A percentile compares a stretch with the other conserved stretches of the same genome.
These are phyloP conservation scores for Candida verbasci DNA, from an alignment of 805 yeast species.

Conservation along the genomic window DNA sequence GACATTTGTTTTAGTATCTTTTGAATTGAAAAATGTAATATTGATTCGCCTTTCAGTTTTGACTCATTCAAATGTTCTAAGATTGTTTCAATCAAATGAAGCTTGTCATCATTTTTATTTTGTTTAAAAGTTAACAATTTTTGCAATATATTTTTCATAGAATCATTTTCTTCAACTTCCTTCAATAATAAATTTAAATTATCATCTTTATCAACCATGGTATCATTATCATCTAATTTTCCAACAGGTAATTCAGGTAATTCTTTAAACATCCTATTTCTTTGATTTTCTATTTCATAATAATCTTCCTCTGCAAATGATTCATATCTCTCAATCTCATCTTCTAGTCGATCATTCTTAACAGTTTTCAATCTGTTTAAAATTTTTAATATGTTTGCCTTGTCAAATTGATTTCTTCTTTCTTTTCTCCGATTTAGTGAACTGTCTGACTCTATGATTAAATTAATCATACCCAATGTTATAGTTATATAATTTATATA, in stretches of 20 bases:
- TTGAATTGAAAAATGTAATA: conserved; percentile 28
- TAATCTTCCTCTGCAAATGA: conserved; percentile 37
- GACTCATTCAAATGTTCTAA: conserved; percentile 27
- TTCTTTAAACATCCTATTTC: neutral
- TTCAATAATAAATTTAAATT: neutral
- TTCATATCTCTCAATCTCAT: conserved; percentile 36
- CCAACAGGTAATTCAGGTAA: neutral
- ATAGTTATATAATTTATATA: conserved; percentile 32
- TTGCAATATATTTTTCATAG: conserved; percentile 21
- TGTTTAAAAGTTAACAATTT: conserved; percentile 20
- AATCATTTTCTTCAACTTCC: neutral
- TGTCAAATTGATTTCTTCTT: conserved; percentile 32
- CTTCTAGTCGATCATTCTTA: conserved; percentile 26
- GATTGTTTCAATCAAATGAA: conserved; percentile 27
- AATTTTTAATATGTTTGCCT: conserved; percentile 30
- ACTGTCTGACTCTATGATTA: conserved; percentile 25
- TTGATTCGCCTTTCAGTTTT: conserved; percentile 18
- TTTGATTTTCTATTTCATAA: conserved; percentile 12
- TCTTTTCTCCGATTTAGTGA: conserved; percentile 23
- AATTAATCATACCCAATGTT: conserved; percentile 32
- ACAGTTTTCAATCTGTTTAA: conserved; percentile 31
- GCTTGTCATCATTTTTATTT: conserved; percentile 18
- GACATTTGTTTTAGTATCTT: conserved; percentile 29
- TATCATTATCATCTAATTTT: neutral
- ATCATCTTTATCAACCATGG: neutral